Conservation (phyloP, 805 yeast species). For the Kuraishia hungarica region DNA sequence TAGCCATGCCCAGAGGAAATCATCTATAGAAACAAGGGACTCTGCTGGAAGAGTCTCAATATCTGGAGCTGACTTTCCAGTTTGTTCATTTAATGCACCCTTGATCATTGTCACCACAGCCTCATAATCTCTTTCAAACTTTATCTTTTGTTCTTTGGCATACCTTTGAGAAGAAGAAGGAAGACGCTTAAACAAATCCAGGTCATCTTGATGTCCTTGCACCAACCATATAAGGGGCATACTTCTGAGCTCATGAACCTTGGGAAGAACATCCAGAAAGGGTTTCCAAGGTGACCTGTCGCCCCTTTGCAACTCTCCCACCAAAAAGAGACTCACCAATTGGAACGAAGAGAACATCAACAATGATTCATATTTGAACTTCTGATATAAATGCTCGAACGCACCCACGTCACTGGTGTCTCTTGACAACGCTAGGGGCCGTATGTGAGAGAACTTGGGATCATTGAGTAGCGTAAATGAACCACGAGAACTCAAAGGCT, state of each 20-base stretch:
- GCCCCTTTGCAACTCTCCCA: conserved; percentile 32
- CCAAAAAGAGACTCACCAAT: conserved; percentile 40
- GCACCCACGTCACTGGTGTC: conserved; percentile 1
- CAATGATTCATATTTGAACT: conserved; percentile 22
- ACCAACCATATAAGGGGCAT: conserved; percentile 61
- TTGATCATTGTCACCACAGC: not conserved
- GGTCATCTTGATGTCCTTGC: not conserved
- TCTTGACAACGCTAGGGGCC: not conserved
- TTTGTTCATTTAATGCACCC: not conserved
- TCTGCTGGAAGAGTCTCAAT: not conserved
- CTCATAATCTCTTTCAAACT: conserved; percentile 38
- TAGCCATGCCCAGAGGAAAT: conserved; percentile 68
- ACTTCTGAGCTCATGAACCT: conserved; percentile 35
- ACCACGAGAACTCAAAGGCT: not conserved
- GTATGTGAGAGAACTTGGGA: not conserved
- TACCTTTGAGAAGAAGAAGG: conserved; percentile 16
- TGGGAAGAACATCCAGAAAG: conserved; percentile 59
- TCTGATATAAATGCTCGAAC: conserved; percentile 9
- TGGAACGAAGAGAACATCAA: conserved; percentile 49
- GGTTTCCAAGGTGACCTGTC: conserved; percentile 54
- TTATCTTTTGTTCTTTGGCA: conserved; percentile 28
- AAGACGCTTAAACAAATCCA: not conserved
- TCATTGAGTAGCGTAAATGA: conserved; percentile 1
- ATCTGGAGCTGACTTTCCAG: not conserved
- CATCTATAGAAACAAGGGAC: conserved; percentile 11